Percentiles rank a stretch among this genome's conserved stretches.
These are phyloP conservation scores for Boletus barrowsii DNA, from an alignment of 768 basidiomycete species.

Conservation along the genomic window DNA sequence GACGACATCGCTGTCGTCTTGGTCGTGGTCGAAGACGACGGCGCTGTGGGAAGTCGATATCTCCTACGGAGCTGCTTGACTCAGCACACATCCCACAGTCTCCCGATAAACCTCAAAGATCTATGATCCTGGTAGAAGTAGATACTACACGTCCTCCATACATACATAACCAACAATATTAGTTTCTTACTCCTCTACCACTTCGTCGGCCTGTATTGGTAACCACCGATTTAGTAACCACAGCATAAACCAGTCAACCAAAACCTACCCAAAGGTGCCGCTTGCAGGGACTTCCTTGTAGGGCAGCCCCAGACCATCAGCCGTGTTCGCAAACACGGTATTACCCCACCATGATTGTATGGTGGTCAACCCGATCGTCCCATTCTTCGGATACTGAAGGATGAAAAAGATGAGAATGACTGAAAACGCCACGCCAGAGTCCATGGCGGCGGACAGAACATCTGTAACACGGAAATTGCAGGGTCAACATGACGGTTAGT, in stretches of 20 bases:
- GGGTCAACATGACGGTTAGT: constrained; percentile 14
- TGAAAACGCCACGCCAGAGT: constrained; percentile 63
- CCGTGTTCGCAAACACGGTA: constrained; percentile 32
- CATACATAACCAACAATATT: too few species aligned
- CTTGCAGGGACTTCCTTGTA: constrained; percentile 12
- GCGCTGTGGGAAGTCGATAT: not conserved
- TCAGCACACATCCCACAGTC: not conserved
- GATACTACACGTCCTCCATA: too few species aligned
- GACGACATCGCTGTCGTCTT: not conserved
- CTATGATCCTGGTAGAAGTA: too few species aligned
- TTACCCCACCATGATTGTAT: constrained; percentile 76
- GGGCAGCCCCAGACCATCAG: constrained; percentile 11
- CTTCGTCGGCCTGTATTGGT: constrained; percentile 3
- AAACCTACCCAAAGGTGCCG: constrained; percentile 28
- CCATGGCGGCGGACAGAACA: constrained; percentile 69
- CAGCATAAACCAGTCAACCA: not conserved
- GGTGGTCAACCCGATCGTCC: constrained; percentile 51
- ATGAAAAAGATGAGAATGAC: constrained; percentile 56
- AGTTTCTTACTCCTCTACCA: not conserved
- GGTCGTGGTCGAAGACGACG: not conserved
- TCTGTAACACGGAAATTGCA: constrained; percentile 29
- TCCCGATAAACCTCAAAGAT: too few species aligned
- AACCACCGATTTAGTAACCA: not conserved
- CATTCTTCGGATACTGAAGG: constrained; percentile 64
- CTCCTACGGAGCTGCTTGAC: not conserved